phyloP scores from a whole-genome alignment of 129 eudicot species.

The Solidago caesia region DNA sequence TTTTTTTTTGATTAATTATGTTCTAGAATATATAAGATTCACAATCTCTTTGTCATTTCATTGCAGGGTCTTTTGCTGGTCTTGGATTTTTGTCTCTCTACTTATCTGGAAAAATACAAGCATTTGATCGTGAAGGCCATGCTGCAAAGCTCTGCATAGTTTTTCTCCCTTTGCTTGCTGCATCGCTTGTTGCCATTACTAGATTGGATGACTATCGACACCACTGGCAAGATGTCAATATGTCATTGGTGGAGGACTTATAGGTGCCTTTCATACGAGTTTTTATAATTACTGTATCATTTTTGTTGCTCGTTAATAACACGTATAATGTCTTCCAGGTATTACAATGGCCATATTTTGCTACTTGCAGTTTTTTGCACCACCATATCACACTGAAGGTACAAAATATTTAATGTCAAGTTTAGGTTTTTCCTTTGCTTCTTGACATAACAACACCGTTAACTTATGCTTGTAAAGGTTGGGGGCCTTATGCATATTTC shows the following conservation, averaged over 20 bases:
- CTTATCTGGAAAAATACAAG: conserved; percentile 45
- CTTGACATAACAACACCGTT: not conserved
- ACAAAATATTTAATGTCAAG: not conserved
- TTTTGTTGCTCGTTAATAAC: not conserved
- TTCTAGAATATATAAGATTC: not conserved
- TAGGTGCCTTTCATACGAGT: conserved; percentile 40
- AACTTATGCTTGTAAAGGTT: conserved; percentile 38
- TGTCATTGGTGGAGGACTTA: conserved; percentile 32
- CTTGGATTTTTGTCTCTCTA: conserved; percentile 50
- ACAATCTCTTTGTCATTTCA: not conserved
- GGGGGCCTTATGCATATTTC: conserved; percentile 74
- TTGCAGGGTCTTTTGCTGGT: conserved; percentile 55
- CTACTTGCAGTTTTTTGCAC: conserved; percentile 83
- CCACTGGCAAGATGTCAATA: conserved; percentile 45
- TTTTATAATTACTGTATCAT: not conserved
- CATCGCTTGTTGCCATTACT: conserved; percentile 36
- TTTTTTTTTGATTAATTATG: not conserved
- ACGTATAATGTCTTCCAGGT: conserved; percentile 43
- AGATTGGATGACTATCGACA: conserved; percentile 39
- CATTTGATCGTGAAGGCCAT: conserved; percentile 33
- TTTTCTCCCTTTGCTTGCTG: conserved; percentile 29
- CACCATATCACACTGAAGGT: conserved; percentile 74
- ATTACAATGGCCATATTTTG: conserved; percentile 57
- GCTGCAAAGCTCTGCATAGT: conserved; percentile 40
- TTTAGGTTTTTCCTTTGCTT: not conserved